phyloP scores from a whole-genome alignment of 306 rosid genomes.

The Prunus padus region DNA sequence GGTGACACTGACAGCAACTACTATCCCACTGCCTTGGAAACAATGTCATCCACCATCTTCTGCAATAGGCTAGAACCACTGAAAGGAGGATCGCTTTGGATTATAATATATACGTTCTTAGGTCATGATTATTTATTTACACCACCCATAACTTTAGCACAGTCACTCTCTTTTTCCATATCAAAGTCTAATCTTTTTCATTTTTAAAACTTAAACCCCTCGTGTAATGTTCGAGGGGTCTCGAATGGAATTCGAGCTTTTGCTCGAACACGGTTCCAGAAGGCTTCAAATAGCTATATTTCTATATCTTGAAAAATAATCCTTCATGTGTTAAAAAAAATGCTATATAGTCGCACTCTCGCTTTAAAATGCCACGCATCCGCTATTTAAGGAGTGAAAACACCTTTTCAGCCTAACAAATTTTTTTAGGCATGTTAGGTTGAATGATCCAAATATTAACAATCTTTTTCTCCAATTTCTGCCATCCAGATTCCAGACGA shows the following conservation, averaged over 20 bases:
- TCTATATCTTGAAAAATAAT: no score
- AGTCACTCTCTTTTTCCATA: background rate
- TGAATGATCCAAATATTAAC: background rate
- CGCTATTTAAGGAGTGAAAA: background rate
- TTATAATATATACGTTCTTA: background rate
- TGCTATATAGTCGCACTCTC: no score
- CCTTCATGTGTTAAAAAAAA: no score
- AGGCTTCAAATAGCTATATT: no score
- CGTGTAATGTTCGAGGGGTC: no score
- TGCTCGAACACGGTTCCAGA: no score
- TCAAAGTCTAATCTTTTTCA: no score
- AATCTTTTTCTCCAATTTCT: background rate
- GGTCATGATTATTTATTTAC: background rate
- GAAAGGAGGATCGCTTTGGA: background rate
- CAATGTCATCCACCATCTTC: background rate
- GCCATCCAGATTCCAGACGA: background rate
- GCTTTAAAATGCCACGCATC: no score
- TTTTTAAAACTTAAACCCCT: no score
- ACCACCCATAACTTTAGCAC: background rate
- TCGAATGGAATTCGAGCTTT: no score
- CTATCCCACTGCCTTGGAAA: conserved; percentile 28
- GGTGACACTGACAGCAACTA: conserved; percentile 21
- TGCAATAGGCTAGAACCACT: background rate
- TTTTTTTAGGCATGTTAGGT: background rate
- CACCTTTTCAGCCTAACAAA: background rate